Evolutionary conservation across 1,139 yeast genomes (phyloP), one percentile per base, ranked within the genome.

Genomic region (Ogataea hybrid): DNA sequence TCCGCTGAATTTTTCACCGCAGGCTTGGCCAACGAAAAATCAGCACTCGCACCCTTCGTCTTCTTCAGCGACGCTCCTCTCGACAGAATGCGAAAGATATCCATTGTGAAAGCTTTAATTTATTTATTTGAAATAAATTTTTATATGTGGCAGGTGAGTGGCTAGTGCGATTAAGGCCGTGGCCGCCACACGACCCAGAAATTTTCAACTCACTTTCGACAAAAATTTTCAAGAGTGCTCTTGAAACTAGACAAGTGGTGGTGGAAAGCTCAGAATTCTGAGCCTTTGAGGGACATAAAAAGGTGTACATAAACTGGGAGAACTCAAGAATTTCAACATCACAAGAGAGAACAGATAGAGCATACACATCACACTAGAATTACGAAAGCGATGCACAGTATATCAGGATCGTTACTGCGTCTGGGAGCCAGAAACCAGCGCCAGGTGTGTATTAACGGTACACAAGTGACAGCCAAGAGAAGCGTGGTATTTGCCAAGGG

Each of bases 41-140:
- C 81, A 0, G 76, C 61, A 31, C 67, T 58, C 22, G 62, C 62
- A 12, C 57, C 64, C 53, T 70, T 75, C 30, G 73, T 64, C 59
- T 81, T 80, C 59, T 79, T 81, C 41, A 90, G 68, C 17, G 81
- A 73, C 0, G 97, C 96, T 16, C 97, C 97, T 59, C 97, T 71
- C 1, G 89, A 73, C 38, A 92, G 73, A 4, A 92, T 81, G 56
- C 88, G 73, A 62, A 92, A 90, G 51, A 90, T 84, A 68, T 92
- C 98, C 98, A 92, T 90, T 15, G 11, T 12, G 15, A 22, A 39
- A 18, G 17, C 8, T 25, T 10, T 15, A 27, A 10, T 28, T 23
- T 22, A 18, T 14, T 20, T 27, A 23, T 21, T 18, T 28, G 9
- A 39, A 39, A 39, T 33, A 39, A 39, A 39, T 39, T 39, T 39